Evolutionary conservation across 1,284 basidiomycete species (phyloP), one percentile per base, ranked within the genome.

Genomic region (Ceratobasidium sp.): DNA sequence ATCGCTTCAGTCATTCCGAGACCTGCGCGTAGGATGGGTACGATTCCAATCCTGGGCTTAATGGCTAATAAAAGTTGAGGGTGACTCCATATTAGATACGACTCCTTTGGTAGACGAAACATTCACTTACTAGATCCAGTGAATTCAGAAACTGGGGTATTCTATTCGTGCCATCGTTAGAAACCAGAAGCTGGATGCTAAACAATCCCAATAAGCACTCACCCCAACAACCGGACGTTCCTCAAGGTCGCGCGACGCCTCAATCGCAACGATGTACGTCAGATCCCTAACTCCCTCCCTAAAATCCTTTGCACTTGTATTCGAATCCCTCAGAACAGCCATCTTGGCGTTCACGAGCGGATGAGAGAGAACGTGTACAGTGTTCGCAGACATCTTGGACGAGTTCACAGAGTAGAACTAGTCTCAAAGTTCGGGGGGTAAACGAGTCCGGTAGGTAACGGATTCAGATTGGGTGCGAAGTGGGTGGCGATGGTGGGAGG

Each of bases 1-100:
- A 97, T 81, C 76, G 93, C 90, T 78, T 98, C 95, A 0, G 93
- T 90, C 94, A 99, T 96, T n/a, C 95, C 95, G 74, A 97, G 85
- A 24, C 97, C 97, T 17, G 97, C 97, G 64, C 97, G 91, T 73
- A 99, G 85, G 80, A 99, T 95, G 44, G 97, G 97, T 1, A 94
- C 92, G 67, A 99, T 83, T 7, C 95, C 97, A 75, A 99, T 89
- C 62, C 89, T 88, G 19, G 92, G 88, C 80, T 90, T 91, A 81
- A 94, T 88, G 41, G 80, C 81, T 1, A 87, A 87, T 33, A 41
- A 41, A 41, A 11, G 36, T 41, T 11, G 36, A 41, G 36, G 11
- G 36, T 41, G 11, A 41, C 36, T 41, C 36, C 36, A 11, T 41
- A 11, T 41, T 11, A 41, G 36, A 41, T 41, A 41, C 36, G 11